Evolutionary conservation across 2,329 filamentous ascomycete genomes (phyloP).

Genomic region (Pseudogymnoascus sp.): DNA sequence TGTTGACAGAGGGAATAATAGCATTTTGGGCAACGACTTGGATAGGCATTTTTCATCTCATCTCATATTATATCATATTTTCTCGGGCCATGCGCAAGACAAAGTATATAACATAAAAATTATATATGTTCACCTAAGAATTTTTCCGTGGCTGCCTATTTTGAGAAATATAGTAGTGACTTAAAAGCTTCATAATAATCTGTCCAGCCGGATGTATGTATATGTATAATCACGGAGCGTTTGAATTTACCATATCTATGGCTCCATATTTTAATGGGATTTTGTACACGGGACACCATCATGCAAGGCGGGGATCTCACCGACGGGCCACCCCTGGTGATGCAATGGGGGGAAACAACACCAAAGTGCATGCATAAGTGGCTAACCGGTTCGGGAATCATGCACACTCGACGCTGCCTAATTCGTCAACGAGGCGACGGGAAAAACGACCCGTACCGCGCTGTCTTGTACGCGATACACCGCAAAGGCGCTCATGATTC

Average conservation of each 20-base stretch:
- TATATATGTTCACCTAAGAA: neutral
- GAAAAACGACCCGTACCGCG: slow-evolving; percentile 2
- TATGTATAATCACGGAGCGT: neutral
- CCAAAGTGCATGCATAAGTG: neutral
- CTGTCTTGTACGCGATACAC: neutral
- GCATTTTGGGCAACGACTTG: neutral
- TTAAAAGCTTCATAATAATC: neutral
- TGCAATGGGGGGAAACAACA: neutral
- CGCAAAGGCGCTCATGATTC: neutral
- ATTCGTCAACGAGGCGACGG: slow-evolving; percentile 6
- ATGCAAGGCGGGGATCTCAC: neutral
- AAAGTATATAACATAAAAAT: neutral
- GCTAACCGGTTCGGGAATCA: neutral
- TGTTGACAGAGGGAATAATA: neutral
- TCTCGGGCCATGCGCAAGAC: neutral
- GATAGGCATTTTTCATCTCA: slow-evolving; percentile 6
- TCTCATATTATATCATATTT: neutral
- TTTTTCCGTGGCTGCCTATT: neutral
- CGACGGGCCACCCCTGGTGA: neutral
- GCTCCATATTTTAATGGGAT: neutral
- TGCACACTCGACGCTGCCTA: neutral
- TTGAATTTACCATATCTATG: neutral
- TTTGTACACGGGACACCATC: neutral
- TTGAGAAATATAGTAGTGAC: neutral
- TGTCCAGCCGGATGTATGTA: neutral